A percentile compares a stretch with the other conserved stretches of the same genome.
phyloP scores from a whole-genome alignment of 2,329 filamentous ascomycete species.

The Ophiostoma triangulosporum region DNA sequence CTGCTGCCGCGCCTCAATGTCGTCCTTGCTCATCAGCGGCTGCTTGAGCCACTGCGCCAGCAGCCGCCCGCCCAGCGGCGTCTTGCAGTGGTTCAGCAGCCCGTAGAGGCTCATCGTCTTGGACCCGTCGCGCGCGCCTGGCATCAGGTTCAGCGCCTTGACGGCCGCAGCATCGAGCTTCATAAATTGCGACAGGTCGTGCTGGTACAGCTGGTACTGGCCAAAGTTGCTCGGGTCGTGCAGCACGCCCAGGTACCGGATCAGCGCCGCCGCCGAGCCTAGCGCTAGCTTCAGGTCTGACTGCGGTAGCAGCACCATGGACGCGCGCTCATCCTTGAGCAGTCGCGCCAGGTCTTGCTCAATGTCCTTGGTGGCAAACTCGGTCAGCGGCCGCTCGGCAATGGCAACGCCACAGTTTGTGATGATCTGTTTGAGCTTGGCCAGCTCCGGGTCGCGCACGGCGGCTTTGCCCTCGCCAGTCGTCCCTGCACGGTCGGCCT shows the following conservation, averaged over 20 bases:
- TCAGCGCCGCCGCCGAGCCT: constrained; percentile 83
- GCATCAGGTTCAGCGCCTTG: constrained; percentile 93
- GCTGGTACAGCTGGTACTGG: constrained; percentile 93
- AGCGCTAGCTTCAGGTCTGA: constrained; percentile 92
- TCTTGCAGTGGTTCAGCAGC: constrained; percentile 94
- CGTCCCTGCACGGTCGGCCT: constrained; percentile 46
- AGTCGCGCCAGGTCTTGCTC: constrained; percentile 85
- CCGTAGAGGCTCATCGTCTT: constrained; percentile 97
- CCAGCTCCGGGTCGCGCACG: constrained; percentile 75
- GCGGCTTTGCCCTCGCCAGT: constrained; percentile 42
- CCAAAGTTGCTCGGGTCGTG: constrained; percentile 92
- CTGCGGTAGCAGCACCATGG: constrained; percentile 59
- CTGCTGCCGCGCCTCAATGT: constrained; percentile 80
- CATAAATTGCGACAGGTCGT: constrained; percentile 95
- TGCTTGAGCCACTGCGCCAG: constrained; percentile 97
- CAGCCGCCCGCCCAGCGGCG: constrained; percentile 77
- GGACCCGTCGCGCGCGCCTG: constrained; percentile 81
- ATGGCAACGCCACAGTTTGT: constrained; percentile 86
- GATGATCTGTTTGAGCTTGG: constrained; percentile 77
- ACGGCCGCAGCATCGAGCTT: constrained; percentile 91
- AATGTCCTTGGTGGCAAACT: constrained; percentile 84
- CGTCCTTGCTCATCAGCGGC: constrained; percentile 77
- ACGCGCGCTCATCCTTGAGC: constrained; percentile 71
- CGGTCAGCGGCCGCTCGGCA: constrained; percentile 59
- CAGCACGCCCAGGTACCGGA: constrained; percentile 85